Conservation (phyloP, 2,329 filamentous ascomycete genomes). For the Fusarium setosum region DNA sequence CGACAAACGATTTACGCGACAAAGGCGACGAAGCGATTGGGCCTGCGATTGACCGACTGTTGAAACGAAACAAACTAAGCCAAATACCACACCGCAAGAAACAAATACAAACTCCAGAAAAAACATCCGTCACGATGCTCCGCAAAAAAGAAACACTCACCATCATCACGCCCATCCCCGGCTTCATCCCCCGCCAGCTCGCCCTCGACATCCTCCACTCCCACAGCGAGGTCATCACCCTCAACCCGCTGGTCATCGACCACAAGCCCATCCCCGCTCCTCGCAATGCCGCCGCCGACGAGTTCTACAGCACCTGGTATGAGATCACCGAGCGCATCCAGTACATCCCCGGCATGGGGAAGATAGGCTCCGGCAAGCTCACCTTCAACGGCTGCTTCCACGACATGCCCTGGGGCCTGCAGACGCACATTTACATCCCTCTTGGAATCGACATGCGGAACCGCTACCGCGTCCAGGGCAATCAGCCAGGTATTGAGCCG, state of each 20-base stretch:
- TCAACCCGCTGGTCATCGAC: conserved; percentile 75
- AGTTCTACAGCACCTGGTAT: conserved; percentile 81
- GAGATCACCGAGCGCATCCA: conserved; percentile 78
- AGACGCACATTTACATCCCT: conserved; percentile 78
- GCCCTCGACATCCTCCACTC: conserved; percentile 79
- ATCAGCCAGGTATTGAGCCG: conserved; percentile 73
- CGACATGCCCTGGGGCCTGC: conserved; percentile 77
- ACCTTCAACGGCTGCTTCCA: conserved; percentile 79
- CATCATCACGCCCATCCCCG: conserved; percentile 76
- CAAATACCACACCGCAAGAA: neutral
- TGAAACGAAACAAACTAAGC: conserved; percentile 23
- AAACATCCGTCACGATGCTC: conserved; percentile 54
- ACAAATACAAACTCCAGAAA: conserved; percentile 2
- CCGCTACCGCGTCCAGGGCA: conserved; percentile 75
- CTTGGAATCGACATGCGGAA: conserved; percentile 75
- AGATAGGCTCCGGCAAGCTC: conserved; percentile 73
- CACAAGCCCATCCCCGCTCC: conserved; percentile 74
- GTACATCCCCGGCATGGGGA: conserved; percentile 73
- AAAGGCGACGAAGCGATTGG: conserved; percentile 1
- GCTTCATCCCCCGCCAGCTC: conserved; percentile 76
- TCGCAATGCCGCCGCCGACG: conserved; percentile 74
- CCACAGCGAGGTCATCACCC: conserved; percentile 76
- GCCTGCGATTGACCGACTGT: neutral
- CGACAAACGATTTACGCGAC: neutral
- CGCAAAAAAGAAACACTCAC: conserved; percentile 75